A percentile compares a stretch with the other conserved stretches of the same genome.
These are phyloP conservation scores for Cryptococcus sp. DNA, from an alignment of 1,284 basidiomycete genomes.

Conservation along the genomic window DNA sequence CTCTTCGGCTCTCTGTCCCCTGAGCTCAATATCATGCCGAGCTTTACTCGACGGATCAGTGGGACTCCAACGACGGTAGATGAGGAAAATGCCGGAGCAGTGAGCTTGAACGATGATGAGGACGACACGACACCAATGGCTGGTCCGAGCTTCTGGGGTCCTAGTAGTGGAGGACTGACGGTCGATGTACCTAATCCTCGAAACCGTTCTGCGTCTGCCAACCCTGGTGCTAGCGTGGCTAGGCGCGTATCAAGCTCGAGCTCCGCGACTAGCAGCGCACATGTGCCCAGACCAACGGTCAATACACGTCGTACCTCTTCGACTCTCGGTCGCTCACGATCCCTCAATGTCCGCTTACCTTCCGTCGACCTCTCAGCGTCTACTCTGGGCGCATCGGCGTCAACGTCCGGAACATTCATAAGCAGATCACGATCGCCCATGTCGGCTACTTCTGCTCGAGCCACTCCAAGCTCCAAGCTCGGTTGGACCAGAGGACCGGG, in stretches of 20 bases:
- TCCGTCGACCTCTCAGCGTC: slow-evolving; percentile 11
- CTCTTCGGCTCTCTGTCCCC: slow-evolving; percentile 1
- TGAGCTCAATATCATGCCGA: not conserved
- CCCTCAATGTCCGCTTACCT: slow-evolving; percentile 26
- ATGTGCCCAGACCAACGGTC: not conserved
- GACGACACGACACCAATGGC: not conserved
- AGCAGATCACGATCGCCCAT: slow-evolving; percentile 11
- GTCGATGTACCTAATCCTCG: not conserved
- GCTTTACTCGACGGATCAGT: not conserved
- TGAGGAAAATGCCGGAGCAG: not conserved
- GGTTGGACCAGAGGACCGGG: slow-evolving; percentile 36
- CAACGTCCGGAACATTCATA: not conserved
- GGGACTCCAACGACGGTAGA: not conserved
- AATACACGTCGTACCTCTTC: slow-evolving; percentile 19
- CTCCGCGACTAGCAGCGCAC: not conserved
- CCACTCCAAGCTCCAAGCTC: slow-evolving; percentile 27
- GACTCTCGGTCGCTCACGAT: slow-evolving; percentile 21
- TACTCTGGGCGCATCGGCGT: not conserved
- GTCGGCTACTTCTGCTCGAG: slow-evolving; percentile 12
- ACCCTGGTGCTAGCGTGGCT: not conserved
- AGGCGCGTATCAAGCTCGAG: not conserved
- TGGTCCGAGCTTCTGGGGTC: slow-evolving; percentile 2
- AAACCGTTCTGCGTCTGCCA: not conserved
- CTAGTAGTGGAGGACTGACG: not conserved
- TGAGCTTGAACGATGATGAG: slow-evolving; percentile 5